Evolutionary conservation across 805 yeast genomes (phyloP).

Genomic region (Saturnispora mendoncae): DNA sequence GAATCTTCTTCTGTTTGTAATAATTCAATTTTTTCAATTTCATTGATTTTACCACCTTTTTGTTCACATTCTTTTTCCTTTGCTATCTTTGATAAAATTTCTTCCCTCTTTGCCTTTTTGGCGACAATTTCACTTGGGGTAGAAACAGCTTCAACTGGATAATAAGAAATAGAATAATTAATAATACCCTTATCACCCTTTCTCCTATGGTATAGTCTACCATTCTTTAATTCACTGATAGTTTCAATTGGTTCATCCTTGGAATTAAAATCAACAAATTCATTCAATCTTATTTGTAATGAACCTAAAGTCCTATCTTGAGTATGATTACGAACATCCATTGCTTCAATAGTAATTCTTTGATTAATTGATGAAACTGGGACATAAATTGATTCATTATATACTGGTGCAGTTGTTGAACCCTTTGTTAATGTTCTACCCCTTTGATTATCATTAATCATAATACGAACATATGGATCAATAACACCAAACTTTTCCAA

Average conservation of each 20-base stretch:
- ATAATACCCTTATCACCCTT: constrained; percentile 81
- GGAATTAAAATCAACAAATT: constrained; percentile 62
- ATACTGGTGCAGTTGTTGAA: constrained; percentile 68
- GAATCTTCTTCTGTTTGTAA: constrained; percentile 23
- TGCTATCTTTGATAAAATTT: constrained; percentile 18
- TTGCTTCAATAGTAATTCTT: constrained; percentile 72
- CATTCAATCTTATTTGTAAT: constrained; percentile 59
- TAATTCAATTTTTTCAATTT: constrained; percentile 19
- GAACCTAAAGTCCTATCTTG: constrained; percentile 84
- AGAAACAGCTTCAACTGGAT: constrained; percentile 73
- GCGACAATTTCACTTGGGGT: constrained; percentile 65
- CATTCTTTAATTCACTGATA: constrained; percentile 47
- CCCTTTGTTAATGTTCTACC: constrained; percentile 67
- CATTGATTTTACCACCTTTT: constrained; percentile 25
- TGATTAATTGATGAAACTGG: constrained; percentile 80
- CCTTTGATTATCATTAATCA: constrained; percentile 66
- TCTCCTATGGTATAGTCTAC: constrained; percentile 54
- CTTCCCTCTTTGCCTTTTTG: constrained; percentile 30
- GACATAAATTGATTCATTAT: constrained; percentile 75
- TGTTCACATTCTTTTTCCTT: constrained; percentile 23
- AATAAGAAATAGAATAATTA: constrained; percentile 68
- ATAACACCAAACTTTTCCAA: constrained; percentile 83
- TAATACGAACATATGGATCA: constrained; percentile 82
- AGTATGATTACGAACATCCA: constrained; percentile 80
- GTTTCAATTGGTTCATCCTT: constrained; percentile 50